phyloP scores from a whole-genome alignment of 306 rosid genomes.

The Arachis hypogaea region DNA sequence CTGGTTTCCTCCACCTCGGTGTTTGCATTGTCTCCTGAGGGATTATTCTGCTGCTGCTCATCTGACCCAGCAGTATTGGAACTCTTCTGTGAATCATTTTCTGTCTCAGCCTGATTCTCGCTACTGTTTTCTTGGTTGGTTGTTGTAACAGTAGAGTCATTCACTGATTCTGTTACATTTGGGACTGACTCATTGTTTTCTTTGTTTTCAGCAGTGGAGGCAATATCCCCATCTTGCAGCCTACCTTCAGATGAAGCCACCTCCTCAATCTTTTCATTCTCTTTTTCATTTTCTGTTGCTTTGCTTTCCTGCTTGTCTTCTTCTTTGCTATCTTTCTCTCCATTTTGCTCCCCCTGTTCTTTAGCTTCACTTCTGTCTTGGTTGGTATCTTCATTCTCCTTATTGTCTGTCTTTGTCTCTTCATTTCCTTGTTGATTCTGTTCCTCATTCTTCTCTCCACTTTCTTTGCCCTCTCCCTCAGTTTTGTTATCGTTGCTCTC shows the following conservation, averaged over 20 bases:
- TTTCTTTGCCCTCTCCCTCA: conserved; percentile 34
- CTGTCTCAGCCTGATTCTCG: conserved; percentile 37
- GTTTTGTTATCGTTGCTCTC: conserved; percentile 36
- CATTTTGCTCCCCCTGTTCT: conserved; percentile 31
- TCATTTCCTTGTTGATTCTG: conserved; percentile 34
- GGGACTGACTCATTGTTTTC: conserved; percentile 46
- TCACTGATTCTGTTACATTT: conserved; percentile 35
- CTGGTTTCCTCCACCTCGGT: conserved; percentile 40
- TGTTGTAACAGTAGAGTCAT: conserved; percentile 28
- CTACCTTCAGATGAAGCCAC: conserved; percentile 41
- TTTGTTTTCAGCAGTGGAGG: conserved; percentile 56
- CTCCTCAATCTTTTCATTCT: conserved; percentile 49
- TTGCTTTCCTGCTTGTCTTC: conserved; percentile 41
- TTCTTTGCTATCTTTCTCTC: conserved; percentile 38
- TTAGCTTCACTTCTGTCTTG: conserved; percentile 32
- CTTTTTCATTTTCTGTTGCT: conserved; percentile 37
- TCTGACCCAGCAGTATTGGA: conserved; percentile 30
- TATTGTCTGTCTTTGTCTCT: conserved; percentile 23
- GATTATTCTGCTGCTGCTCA: conserved; percentile 37
- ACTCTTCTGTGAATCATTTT: conserved; percentile 30
- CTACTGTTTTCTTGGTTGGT: conserved; percentile 37
- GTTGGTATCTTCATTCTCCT: conserved; percentile 42
- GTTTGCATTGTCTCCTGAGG: conserved; percentile 6
- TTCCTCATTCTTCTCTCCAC: conserved; percentile 10
- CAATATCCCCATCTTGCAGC: conserved; percentile 58